Base-by-base conservation (phyloP, 148 eudicot species). In the Rhododendron simsii region DNA sequence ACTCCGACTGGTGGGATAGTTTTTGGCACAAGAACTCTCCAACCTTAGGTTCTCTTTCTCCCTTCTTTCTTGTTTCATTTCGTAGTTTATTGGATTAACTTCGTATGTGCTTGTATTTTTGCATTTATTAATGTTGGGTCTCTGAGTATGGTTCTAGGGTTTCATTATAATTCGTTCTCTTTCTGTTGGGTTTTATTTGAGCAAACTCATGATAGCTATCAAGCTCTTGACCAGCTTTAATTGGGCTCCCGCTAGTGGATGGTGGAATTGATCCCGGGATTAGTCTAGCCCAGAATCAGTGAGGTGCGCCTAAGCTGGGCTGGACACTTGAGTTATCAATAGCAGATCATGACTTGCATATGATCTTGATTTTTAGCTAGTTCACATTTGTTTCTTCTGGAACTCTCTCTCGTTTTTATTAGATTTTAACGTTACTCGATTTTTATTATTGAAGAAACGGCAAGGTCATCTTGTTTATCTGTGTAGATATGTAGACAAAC, bases 1-100 rank as follows among this genome's bases (percentile, higher is more conserved):
- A 95, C 80, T 90, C 96, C 13, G 98, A 97, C 67, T 97, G 99
- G 99, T 97, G 98, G 99, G 98, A 94, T 83, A 85, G 88, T 85
- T 97, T 97, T 89, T 90, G 93, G 95, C 92, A 87, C 71, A 97
- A 91, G 84, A 91, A 89, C 84, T 93, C 93, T 37, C 87, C 93
- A 30, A 45, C 84, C 75, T 92, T 94, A 86, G 98, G 98, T 96
- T 47, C 48, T 11, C 63, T 63, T 59, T 50, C 45, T 81, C 28
- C 63, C 67, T 75, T 8, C 57, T 81, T 16, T 37, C 18, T 18
- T 51, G 14, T 44, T 67, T 26, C 74, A 26, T 26, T 41, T 41
- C 45, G 45, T 41, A 41, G 59, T 84, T 67, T 2, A 74, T 50
- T 53, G 57, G 33, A 41, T 81, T 74, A 81, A 59, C 82, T 80